phyloP scores from a whole-genome alignment of 192 early-diverging fungal species.

The Entomortierella beljakovae region DNA sequence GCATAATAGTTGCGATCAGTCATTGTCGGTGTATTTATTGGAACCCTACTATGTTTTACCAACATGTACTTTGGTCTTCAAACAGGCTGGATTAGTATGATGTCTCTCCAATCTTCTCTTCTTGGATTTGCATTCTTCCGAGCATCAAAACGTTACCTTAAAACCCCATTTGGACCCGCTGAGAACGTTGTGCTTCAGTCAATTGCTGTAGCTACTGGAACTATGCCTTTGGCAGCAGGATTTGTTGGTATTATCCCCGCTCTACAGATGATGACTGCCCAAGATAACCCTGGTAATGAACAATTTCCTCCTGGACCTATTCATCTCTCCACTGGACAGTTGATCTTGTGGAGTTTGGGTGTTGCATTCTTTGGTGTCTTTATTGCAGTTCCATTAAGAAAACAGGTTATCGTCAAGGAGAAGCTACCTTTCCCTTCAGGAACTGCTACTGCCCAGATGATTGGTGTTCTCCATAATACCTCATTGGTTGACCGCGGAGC shows the following conservation, averaged over 20 bases:
- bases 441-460: conserved; percentile 88
- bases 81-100: conserved; percentile 84
- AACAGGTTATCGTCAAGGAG: conserved; percentile 82
- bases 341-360: conserved; percentile 82
- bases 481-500: conserved; percentile 59
- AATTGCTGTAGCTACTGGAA: conserved; percentile 84
- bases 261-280: conserved; percentile 70
- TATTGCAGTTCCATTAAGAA: conserved; percentile 84
- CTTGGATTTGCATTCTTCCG: conserved; percentile 85
- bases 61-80: conserved; percentile 93
- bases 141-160: conserved; percentile 57
- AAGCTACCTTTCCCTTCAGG: conserved; percentile 89
- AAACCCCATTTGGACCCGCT: conserved; percentile 75
- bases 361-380: conserved; percentile 91
- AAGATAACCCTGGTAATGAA: conserved; percentile 57
- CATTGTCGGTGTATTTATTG: conserved; percentile 75
- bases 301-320: conserved; percentile 58
- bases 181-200: conserved; percentile 91
- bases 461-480: conserved; percentile 75
- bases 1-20: conserved; percentile 59
- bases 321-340: conserved; percentile 56
- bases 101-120: conserved; percentile 79
- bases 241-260: conserved; percentile 91
- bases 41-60: conserved; percentile 80
- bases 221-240: conserved; percentile 85